phyloP scores from a whole-genome alignment of 306 rosid genomes.

The Dicorynia guianensis region DNA sequence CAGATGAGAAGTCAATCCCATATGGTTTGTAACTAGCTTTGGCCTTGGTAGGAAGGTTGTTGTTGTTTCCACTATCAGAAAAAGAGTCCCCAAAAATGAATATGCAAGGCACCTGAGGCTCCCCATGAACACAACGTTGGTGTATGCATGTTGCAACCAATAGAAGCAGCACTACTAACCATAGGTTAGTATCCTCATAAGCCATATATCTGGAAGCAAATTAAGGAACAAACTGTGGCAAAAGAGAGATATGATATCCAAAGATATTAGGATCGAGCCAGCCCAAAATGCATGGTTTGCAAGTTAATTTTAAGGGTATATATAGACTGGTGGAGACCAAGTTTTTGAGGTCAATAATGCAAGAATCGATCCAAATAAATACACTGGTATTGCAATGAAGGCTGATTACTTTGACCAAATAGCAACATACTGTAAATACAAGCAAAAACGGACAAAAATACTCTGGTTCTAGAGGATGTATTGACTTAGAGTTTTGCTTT shows the following conservation, averaged over 20 bases:
- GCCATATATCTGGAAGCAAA: background rate
- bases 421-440: too few species aligned
- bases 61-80: constrained; percentile 67
- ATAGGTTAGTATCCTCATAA: background rate
- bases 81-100: constrained; percentile 74
- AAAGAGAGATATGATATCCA: background rate
- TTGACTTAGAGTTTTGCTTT: too few species aligned
- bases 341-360: background rate
- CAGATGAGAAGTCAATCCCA: constrained; percentile 55
- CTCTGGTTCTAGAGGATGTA: too few species aligned
- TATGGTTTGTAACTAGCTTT: constrained; percentile 56
- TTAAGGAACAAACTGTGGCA: background rate
- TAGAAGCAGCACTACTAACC: background rate
- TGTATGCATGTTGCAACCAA: background rate
- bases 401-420: too few species aligned
- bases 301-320: background rate
- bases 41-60: constrained; percentile 21
- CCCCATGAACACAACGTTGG: constrained; percentile 16
- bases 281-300: background rate
- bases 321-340: background rate
- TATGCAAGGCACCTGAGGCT: constrained; percentile 51
- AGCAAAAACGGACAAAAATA: too few species aligned
- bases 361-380: too few species aligned
- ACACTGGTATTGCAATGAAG: too few species aligned
- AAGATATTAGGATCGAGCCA: background rate